These are phyloP conservation scores for Pezicula neosporulosa DNA, from an alignment of 2,329 filamentous ascomycete species.

Conservation along the genomic window DNA sequence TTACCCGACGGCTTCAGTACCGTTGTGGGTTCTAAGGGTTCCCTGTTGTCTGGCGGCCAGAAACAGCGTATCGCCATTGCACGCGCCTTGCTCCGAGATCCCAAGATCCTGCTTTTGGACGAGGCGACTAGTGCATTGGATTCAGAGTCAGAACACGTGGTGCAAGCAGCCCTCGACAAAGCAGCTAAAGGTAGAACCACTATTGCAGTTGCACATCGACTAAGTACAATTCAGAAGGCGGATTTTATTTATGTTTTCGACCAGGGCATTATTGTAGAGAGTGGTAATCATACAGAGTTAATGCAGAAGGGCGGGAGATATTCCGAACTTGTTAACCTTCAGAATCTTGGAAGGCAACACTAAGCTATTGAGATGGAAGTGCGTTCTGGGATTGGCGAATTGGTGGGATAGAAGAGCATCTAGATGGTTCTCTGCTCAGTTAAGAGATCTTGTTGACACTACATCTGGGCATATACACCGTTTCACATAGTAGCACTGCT, in stretches of 20 bases:
- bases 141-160: slow-evolving; percentile 73
- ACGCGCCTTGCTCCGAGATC: slow-evolving; percentile 83
- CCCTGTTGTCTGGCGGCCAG: slow-evolving; percentile 83
- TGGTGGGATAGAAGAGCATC: no score
- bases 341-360: slow-evolving; percentile 50
- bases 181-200: slow-evolving; percentile 84
- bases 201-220: slow-evolving; percentile 87
- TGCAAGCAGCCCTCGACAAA: slow-evolving; percentile 76
- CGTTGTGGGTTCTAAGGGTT: slow-evolving; percentile 81
- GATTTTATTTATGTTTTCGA: slow-evolving; percentile 96
- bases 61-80: slow-evolving; percentile 93
- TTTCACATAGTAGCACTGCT: no score
- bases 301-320: slow-evolving; percentile 70
- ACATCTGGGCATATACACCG: no score
- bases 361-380: not conserved
- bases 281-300: slow-evolving; percentile 73
- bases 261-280: slow-evolving; percentile 79
- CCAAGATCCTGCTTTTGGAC: slow-evolving; percentile 71
- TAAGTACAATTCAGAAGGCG: slow-evolving; percentile 91
- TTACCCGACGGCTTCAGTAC: slow-evolving; percentile 84
- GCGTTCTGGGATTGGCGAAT: no score
- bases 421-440: no score
- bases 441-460: no score
- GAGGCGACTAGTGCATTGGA: slow-evolving; percentile 79
- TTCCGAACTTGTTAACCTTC: slow-evolving; percentile 74